Conservation (phyloP, 306 rosid genomes). For the Dryas octopetala region DNA sequence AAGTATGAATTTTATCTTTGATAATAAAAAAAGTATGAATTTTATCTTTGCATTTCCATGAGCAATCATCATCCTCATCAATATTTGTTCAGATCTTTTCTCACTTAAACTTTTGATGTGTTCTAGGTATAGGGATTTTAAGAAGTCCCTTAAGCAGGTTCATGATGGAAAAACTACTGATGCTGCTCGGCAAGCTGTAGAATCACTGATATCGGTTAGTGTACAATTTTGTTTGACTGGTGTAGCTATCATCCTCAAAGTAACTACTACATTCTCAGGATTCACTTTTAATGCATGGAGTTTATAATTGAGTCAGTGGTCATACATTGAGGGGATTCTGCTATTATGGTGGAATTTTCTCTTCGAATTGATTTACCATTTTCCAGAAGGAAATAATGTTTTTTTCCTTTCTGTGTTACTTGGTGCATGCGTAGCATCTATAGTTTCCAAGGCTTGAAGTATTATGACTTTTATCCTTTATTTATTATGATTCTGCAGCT, state of each 20-base stretch:
- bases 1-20: slow-evolving; percentile 49
- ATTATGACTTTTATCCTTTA: not conserved
- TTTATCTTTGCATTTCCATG: slow-evolving; percentile 11
- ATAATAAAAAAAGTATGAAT: slow-evolving; percentile 45
- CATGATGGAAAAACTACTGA: slow-evolving; percentile 55
- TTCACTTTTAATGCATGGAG: not conserved
- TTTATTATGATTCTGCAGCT: slow-evolving; percentile 49
- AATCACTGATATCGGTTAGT: slow-evolving; percentile 67
- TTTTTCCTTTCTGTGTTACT: too few relatives aligned
- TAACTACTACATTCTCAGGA: not conserved
- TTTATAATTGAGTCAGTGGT: not conserved
- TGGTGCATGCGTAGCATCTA: not conserved
- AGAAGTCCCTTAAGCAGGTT: slow-evolving; percentile 75
- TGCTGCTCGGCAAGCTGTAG: slow-evolving; percentile 75
- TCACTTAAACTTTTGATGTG: slow-evolving; percentile 20
- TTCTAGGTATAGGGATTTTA: slow-evolving; percentile 87
- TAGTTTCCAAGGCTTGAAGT: not conserved
- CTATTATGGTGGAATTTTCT: not conserved
- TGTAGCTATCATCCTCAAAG: not conserved
- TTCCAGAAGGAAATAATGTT: not conserved
- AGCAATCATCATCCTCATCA: slow-evolving; percentile 11
- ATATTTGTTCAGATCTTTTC: slow-evolving; percentile 17
- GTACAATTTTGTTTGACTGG: not conserved
- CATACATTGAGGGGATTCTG: not conserved
- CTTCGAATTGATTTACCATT: not conserved